Evolutionary conservation across 345 rosid genomes (phyloP), one percentile per base, ranked within the genome.

Genomic region (Eutrema heterophyllum): DNA sequence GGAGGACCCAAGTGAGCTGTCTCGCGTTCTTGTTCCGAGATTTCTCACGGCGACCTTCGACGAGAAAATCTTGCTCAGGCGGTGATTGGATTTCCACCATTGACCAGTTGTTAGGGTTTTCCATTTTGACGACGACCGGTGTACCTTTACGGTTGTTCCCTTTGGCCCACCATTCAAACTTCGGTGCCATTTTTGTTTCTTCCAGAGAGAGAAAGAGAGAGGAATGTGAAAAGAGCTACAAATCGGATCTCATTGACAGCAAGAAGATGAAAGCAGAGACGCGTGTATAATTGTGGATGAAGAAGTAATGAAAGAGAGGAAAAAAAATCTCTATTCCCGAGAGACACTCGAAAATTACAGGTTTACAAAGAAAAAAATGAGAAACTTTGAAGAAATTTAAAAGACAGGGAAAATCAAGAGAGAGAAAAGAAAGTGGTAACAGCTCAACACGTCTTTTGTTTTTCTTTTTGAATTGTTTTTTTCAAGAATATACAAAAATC

Each of bases 21-120:
- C 83, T 88, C n/a, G 99, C 99, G 84, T 94, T 94, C 81, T 82
- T 91, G 83, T 89, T 86, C 3, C 96, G 88, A 15, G 83, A 77
- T 44, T 84, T 89, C 32, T 92, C 90, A 52, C 26, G 52, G 53
- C 53, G 60, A 6, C 64, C 81, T 14, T 78, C 75, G 65, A 79
- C 72, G 41, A 89, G 64, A 72, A 94, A 89, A 79, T 94, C 97
- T 12, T 89, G 92, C 27, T 88, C 89, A 1, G 90, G 78, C 0
- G 96, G 92, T 30, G 84, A 86, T 64, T 94, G 90, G 2, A 94
- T 86, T 80, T 94, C 97, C 13, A 88, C 88, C 97, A 94, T 92
- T 26, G 97, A 92, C 99, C 99, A 94, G 81, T 92, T 94, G 81
- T 94, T 92, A 2, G 99, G 99, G 77, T 94, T 92, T 73, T 94